Base-by-base conservation (phyloP, 768 basidiomycete genomes). In the Suillus fuscotomentosus region DNA sequence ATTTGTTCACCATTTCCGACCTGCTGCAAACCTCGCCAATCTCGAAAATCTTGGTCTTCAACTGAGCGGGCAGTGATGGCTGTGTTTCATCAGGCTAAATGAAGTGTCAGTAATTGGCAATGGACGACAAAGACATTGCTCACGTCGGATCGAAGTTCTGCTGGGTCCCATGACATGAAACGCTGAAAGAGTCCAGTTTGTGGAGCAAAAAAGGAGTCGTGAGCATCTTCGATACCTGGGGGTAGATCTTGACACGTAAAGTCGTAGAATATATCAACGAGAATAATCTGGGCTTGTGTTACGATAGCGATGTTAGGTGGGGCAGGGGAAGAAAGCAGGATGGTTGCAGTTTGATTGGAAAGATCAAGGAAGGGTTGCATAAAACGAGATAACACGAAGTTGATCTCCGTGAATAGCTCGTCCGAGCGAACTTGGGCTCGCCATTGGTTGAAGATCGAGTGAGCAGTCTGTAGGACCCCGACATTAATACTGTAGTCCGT, bases 401-500 rank as follows among this genome's bases (percentile, higher is more conserved):
- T 97, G 82, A 99, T 98, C 70, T 91, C 92, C 4, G 88, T 83
- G 80, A 89, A 99, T 54, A 99, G 87, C 47, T 83, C 76, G 76
- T 99, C 91, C 14, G 92, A 91, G 64, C 95, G 88, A 67, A 95
- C 91, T 70, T 91, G 91, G 2, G 94, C 88, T 51, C 97, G 87
- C 97, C 97, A 99, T 55, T 89, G 90, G 50, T 82, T 85, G 80
- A 98, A 99, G 71, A 99, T 98, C 45, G 94, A 96, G 75, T 98
- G 97, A 0, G 95, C 95, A 0, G 95, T 95, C 72, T 97, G 87
- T 51, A 99, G 83, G 10, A 99, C 92, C 56, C 92, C 93, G 27
- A 96, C 81, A 75, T 97, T 99, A 67, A 92, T 75, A 65, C 88
- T 88, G 72, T 94, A 96, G 70, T 97, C 88, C 3, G 89, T 85